Percentiles rank a stretch among this genome's conserved stretches.
Conservation (phyloP, 2,329 filamentous ascomycete genomes). For the Hypomyces perniciosus region DNA sequence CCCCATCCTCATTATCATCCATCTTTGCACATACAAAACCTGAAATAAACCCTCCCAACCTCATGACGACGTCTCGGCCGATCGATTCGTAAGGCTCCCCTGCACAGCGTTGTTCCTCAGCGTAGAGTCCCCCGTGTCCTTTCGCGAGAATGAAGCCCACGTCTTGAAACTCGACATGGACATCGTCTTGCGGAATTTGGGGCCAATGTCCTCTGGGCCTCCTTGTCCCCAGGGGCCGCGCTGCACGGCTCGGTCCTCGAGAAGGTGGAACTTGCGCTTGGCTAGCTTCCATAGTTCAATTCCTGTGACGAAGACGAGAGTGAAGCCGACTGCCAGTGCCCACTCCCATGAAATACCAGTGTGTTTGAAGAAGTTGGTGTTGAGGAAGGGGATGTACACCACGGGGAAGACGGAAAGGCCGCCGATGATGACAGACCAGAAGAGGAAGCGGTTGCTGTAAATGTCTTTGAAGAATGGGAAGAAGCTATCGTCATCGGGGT, state of each 20-base stretch:
- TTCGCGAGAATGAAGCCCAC: conserved; percentile 38
- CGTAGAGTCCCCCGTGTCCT: conserved; percentile 34
- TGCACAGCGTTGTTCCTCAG: conserved; percentile 22
- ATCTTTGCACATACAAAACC: not conserved
- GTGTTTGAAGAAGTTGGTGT: conserved; percentile 67
- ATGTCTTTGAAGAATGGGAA: conserved; percentile 57
- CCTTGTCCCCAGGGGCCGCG: conserved; percentile 49
- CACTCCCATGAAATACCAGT: conserved; percentile 68
- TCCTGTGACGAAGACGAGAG: conserved; percentile 58
- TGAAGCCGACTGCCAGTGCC: conserved; percentile 59
- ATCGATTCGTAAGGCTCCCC: conserved; percentile 10
- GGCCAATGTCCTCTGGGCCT: conserved; percentile 39
- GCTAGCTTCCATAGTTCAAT: conserved; percentile 67
- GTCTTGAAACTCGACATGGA: conserved; percentile 48
- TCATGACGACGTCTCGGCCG: conserved; percentile 3
- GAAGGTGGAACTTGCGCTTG: conserved; percentile 52
- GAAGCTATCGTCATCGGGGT: conserved; percentile 43
- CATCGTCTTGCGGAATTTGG: conserved; percentile 42
- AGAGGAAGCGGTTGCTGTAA: conserved; percentile 64
- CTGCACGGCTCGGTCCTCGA: conserved; percentile 47
- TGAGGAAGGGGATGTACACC: conserved; percentile 68
- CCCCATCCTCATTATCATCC: not conserved
- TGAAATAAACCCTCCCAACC: not conserved
- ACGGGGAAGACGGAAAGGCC: conserved; percentile 59
- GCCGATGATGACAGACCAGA: conserved; percentile 58